Percentiles rank a stretch among this genome's conserved stretches.
Evolutionary conservation across 495 filamentous ascomycete species (phyloP).

Genomic region (Hypoxylon trugodes): DNA sequence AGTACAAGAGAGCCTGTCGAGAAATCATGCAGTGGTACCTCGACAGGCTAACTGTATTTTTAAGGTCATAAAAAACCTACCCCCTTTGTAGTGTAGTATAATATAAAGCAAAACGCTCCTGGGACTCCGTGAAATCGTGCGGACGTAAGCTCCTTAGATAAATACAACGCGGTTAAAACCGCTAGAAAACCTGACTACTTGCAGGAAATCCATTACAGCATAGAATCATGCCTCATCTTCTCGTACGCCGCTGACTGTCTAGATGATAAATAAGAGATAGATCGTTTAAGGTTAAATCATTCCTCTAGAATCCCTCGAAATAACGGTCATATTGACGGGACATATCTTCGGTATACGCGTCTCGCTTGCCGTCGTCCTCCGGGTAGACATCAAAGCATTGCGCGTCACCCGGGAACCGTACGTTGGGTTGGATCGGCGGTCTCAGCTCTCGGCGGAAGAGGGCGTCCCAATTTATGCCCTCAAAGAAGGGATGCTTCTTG

Average conservation of each 20-base stretch:
- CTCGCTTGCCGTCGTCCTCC: slow-evolving; percentile 60
- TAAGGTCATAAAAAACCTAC: slow-evolving; percentile 1
- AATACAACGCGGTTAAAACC: slow-evolving; percentile 6
- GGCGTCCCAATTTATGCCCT: slow-evolving; percentile 83
- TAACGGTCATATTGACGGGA: slow-evolving; percentile 74
- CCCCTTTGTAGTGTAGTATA: slow-evolving; percentile 27
- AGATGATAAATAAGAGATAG: neutral
- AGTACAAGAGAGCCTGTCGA: neutral
- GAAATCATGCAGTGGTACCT: neutral
- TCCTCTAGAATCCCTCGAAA: slow-evolving; percentile 78
- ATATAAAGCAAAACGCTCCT: slow-evolving; percentile 25
- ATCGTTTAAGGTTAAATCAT: too few species aligned
- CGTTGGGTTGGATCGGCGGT: slow-evolving; percentile 86
- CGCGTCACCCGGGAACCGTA: slow-evolving; percentile 82
- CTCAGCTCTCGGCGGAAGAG: slow-evolving; percentile 72
- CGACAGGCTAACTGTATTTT: neutral
- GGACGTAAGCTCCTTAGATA: slow-evolving; percentile 21
- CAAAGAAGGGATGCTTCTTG: slow-evolving; percentile 88
- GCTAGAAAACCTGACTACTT: neutral
- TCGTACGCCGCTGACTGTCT: slow-evolving; percentile 1
- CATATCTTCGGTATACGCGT: slow-evolving; percentile 78
- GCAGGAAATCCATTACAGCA: neutral
- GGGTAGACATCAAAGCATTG: slow-evolving; percentile 91
- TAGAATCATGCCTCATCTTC: too few species aligned
- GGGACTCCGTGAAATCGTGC: slow-evolving; percentile 21